phyloP scores from a whole-genome alignment of 2,329 filamentous ascomycete species.

The Paramyrothecium roridum region DNA sequence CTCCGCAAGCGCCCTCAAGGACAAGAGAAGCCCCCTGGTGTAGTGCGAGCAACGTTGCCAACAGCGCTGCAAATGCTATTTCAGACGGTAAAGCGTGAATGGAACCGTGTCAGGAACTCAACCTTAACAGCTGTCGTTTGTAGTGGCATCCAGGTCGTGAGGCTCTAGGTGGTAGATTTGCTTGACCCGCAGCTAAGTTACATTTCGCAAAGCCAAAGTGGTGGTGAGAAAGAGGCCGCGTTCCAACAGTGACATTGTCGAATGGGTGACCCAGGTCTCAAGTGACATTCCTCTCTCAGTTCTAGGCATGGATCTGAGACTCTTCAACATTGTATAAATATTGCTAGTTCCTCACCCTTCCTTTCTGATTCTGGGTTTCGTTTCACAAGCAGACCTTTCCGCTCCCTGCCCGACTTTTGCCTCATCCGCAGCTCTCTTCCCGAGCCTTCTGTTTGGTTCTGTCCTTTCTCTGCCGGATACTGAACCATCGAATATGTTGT shows the following conservation, averaged over 20 bases:
- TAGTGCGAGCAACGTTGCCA: neutral
- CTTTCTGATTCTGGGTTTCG: neutral
- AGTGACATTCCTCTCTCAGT: neutral
- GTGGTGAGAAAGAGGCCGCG: neutral
- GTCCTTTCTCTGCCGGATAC: neutral
- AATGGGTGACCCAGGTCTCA: neutral
- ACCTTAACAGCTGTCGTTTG: neutral
- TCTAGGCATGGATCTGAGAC: neutral
- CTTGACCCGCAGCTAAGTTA: neutral
- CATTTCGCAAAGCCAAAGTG: neutral
- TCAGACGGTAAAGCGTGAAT: neutral
- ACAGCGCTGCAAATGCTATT: neutral
- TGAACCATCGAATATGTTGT: conserved; percentile 16
- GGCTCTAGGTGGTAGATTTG: neutral
- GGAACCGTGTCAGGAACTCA: neutral
- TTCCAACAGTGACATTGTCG: neutral
- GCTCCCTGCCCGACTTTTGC: neutral
- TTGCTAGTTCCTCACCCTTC: neutral
- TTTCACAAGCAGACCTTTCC: neutral
- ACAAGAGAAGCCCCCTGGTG: neutral
- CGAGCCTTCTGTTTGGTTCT: conserved; percentile 12
- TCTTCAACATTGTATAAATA: neutral
- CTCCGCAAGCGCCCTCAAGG: neutral
- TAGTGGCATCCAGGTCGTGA: neutral
- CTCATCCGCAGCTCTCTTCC: neutral